Percentiles rank a stretch among this genome's conserved stretches.
Evolutionary conservation across 345 rosid species (phyloP).

Genomic region (Eucalyptus paniculata): DNA sequence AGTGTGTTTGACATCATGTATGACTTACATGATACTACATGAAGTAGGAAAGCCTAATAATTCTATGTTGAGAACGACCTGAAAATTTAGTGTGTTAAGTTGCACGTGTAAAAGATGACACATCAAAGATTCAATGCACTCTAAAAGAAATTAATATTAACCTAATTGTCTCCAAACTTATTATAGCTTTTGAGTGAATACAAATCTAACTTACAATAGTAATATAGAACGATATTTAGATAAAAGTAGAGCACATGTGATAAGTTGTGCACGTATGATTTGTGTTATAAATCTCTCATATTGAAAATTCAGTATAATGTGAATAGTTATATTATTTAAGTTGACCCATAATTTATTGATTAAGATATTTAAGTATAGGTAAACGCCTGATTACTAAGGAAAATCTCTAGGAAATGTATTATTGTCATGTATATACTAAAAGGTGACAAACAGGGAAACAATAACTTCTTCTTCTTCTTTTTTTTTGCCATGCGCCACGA

Average conservation of each 20-base stretch:
- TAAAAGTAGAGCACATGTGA: too few relatives aligned
- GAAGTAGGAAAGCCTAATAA: background rate
- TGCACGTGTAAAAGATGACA: background rate
- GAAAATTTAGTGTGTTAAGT: too few relatives aligned
- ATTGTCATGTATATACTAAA: too few relatives aligned
- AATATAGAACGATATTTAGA: too few relatives aligned
- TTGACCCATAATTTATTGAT: too few relatives aligned
- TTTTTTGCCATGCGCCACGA: rapidly evolving
- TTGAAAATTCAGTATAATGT: background rate
- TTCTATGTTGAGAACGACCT: background rate
- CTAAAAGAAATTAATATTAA: background rate
- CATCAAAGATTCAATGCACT: background rate
- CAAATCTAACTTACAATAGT: background rate
- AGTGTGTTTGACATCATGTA: background rate
- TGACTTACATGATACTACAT: too few relatives aligned
- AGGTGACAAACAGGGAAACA: background rate
- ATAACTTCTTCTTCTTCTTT: too few relatives aligned
- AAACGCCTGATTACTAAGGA: background rate
- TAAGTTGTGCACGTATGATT: background rate
- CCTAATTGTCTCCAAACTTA: background rate
- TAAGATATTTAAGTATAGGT: too few relatives aligned
- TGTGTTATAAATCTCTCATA: background rate
- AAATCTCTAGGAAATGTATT: background rate
- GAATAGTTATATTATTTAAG: background rate
- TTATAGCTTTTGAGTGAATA: too few relatives aligned